Percentiles rank a stretch among this genome's conserved stretches.
Evolutionary conservation across 1,284 basidiomycete genomes (phyloP).

Genomic region (Dichomitus squalens): DNA sequence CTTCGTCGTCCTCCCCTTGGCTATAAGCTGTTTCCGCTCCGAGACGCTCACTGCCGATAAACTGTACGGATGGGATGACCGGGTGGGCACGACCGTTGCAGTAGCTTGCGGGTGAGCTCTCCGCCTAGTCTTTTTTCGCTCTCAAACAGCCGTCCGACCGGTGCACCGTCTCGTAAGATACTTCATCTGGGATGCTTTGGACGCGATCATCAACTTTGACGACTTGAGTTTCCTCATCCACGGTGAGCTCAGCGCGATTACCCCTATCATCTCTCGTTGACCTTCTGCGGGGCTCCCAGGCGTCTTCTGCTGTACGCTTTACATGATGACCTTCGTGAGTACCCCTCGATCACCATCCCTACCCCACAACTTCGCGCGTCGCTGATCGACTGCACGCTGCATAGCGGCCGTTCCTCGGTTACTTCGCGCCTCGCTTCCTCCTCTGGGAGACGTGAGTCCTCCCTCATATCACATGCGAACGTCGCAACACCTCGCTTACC

Average conservation of each 20-base stretch:
- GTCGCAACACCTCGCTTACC: background rate
- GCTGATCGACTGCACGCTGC: background rate
- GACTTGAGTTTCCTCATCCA: conserved; percentile 68
- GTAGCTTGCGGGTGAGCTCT: conserved; percentile 54
- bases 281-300: conserved; percentile 36
- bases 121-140: background rate
- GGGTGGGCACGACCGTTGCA: conserved; percentile 49
- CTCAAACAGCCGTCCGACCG: background rate
- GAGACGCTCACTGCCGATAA: conserved; percentile 46
- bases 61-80: conserved; percentile 59
- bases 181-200: conserved; percentile 67
- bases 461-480: background rate
- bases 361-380: background rate
- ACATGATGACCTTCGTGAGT: conserved; percentile 62
- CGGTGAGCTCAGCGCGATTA: conserved; percentile 39
- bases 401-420: conserved; percentile 74
- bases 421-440: conserved; percentile 70
- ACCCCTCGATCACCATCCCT: background rate
- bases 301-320: conserved; percentile 59
- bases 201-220: conserved; percentile 55
- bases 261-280: background rate
- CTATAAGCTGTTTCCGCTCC: conserved; percentile 44
- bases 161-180: conserved; percentile 36
- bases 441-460: conserved; percentile 70
- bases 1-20: conserved; percentile 51